Base-by-base conservation (phyloP, 2,329 filamentous ascomycete genomes). In the Didymella sp. region DNA sequence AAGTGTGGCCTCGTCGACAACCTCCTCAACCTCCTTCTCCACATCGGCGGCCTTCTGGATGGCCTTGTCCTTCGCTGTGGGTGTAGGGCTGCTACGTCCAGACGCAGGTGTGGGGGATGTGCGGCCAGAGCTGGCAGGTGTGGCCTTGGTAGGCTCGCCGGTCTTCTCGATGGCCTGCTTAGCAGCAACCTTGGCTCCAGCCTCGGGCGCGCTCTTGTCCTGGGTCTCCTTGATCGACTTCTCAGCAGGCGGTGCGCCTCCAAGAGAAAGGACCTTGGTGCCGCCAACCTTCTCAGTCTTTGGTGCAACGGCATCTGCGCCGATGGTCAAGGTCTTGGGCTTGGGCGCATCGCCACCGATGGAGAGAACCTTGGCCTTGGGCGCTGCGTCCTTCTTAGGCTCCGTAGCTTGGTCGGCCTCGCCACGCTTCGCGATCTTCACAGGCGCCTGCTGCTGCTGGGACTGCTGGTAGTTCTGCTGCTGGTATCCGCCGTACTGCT, bases 151-250 rank as follows among this genome's bases (percentile, higher is more conserved):
- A 8, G 85, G 80, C 74, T 93, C 89, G 51, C 92, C 91, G 0
- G 90, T 89, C 84, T 96, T 96, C 72, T 96, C 92, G 61, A 97
- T 91, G 9, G 94, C 93, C 79, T 97, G 97, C 47, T 87, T 82
- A 4, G 93, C 94, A 2, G 89, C 82, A n/a, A 90, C 88, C 79
- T 97, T 97, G 59, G 92, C 84, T 27, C 91, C 90, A 25, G 89
- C 89, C 63, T 90, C 89, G 2, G 87, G 77, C 12, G 73, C 76
- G 28, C 65, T 68, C 62, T 76, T 76, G 61, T 79, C 75, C n/a
- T 75, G 74, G 47, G 77, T 76, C 30, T 77, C 76, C 61, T 73
- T 84, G 59, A 76, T 73, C 45, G 83, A 79, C 33, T 84, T 79
- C n/a, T 83, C 78, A 7, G 79, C 76, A 1, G 84, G 78, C 22